These are phyloP conservation scores for Tricholoma hemisulphureum DNA, from an alignment of 768 basidiomycete genomes.

Conservation along the genomic window DNA sequence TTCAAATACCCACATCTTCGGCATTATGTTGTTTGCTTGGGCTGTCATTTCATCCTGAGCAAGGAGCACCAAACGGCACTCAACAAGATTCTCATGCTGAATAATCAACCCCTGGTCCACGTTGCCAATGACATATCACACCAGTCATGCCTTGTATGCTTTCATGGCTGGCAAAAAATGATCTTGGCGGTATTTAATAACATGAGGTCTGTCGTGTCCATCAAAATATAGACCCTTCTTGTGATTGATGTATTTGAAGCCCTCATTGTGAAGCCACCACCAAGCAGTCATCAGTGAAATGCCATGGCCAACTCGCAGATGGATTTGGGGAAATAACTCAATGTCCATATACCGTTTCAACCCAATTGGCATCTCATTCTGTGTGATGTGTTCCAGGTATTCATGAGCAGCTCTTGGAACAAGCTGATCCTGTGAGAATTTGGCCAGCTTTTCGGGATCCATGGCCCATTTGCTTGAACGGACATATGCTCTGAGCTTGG, in stretches of 20 bases:
- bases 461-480: too few relatives aligned
- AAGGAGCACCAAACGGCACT: conserved; percentile 22
- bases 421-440: conserved; percentile 18
- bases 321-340: conserved; percentile 21
- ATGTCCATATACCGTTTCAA: conserved; percentile 24
- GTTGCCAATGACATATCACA: conserved; percentile 14
- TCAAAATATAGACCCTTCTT: conserved; percentile 23
- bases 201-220: too few relatives aligned
- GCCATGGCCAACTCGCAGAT: conserved; percentile 17
- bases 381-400: conserved; percentile 17
- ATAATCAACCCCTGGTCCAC: conserved; percentile 12
- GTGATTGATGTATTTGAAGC: too few relatives aligned
- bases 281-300: conserved; percentile 25
- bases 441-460: conserved; percentile 21
- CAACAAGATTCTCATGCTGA: conserved; percentile 16
- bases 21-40: conserved; percentile 27
- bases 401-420: conserved; percentile 13
- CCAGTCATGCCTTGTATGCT: conserved; percentile 7
- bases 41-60: conserved; percentile 33
- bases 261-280: conserved; percentile 21
- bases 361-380: conserved; percentile 24
- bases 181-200: too few relatives aligned
- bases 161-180: conserved; percentile 20
- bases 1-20: conserved; percentile 6
- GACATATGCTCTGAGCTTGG: background rate